Conservation (phyloP, 305 asterid genomes). For the Fraxinus velutina region DNA sequence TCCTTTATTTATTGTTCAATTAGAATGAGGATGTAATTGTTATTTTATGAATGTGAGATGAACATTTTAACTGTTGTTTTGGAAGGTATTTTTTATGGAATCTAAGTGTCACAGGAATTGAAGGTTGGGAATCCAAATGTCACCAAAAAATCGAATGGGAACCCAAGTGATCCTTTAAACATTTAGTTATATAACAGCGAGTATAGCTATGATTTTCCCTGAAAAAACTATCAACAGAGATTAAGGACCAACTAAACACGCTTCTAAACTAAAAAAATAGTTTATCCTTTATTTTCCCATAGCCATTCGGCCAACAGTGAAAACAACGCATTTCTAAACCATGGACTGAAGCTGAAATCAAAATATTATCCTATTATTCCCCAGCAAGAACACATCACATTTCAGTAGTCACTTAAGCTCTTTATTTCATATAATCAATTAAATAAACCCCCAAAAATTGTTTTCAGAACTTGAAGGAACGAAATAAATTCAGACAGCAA, state of each 20-base stretch:
- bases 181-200: neutral
- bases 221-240: neutral
- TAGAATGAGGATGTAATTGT: neutral
- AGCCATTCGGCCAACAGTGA: neutral
- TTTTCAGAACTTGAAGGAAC: neutral
- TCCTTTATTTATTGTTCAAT: neutral
- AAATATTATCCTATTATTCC: neutral
- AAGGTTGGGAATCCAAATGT: neutral
- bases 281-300: neutral
- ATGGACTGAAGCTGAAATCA: neutral
- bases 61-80: neutral
- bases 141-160: neutral
- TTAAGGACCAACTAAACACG: neutral
- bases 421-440: neutral
- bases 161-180: neutral
- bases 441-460: neutral
- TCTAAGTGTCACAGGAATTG: neutral
- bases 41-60: neutral
- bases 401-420: neutral
- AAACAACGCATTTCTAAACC: neutral
- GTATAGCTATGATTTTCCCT: neutral
- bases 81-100: neutral
- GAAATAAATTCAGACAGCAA: neutral
- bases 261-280: neutral
- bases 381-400: neutral